These are phyloP conservation scores for Oxyria digyna DNA, from an alignment of 148 eudicot species.

Conservation along the genomic window DNA sequence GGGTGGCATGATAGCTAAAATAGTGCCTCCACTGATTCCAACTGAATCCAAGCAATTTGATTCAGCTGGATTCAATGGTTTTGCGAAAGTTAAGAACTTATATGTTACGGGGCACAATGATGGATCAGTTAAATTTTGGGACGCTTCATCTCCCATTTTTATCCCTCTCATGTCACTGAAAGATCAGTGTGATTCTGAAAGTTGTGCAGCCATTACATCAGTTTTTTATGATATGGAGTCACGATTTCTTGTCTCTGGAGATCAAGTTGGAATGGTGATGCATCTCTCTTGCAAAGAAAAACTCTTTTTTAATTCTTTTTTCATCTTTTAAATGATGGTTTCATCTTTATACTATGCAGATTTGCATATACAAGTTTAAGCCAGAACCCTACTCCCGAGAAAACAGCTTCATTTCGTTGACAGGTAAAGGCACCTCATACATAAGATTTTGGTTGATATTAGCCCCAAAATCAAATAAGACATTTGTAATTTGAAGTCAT, in stretches of 20 bases:
- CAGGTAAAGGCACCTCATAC: slow-evolving; percentile 29
- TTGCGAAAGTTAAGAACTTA: slow-evolving; percentile 54
- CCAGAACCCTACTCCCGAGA: slow-evolving; percentile 52
- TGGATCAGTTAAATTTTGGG: slow-evolving; percentile 86
- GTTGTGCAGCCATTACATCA: slow-evolving; percentile 58
- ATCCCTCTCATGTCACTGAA: slow-evolving; percentile 59
- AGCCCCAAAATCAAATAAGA: neutral
- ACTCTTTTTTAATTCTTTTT: neutral
- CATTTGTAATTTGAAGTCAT: neutral
- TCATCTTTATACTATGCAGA: slow-evolving; percentile 28
- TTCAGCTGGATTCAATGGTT: slow-evolving; percentile 41
- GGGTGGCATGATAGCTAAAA: slow-evolving; percentile 37
- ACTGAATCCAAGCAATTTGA: slow-evolving; percentile 38
- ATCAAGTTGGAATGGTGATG: slow-evolving; percentile 78
- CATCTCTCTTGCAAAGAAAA: neutral
- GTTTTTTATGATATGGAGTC: slow-evolving; percentile 33
- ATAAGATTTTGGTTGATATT: neutral
- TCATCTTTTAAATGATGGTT: neutral
- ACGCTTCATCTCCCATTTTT: slow-evolving; percentile 59
- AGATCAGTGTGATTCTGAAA: slow-evolving; percentile 59
- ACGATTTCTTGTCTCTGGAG: slow-evolving; percentile 64
- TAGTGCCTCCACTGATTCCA: slow-evolving; percentile 53
- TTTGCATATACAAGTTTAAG: slow-evolving; percentile 58
- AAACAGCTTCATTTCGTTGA: slow-evolving; percentile 39
- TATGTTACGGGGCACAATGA: slow-evolving; percentile 77